Conservation (phyloP, 148 eudicot genomes). For the Vaccinium macrocarpon region DNA sequence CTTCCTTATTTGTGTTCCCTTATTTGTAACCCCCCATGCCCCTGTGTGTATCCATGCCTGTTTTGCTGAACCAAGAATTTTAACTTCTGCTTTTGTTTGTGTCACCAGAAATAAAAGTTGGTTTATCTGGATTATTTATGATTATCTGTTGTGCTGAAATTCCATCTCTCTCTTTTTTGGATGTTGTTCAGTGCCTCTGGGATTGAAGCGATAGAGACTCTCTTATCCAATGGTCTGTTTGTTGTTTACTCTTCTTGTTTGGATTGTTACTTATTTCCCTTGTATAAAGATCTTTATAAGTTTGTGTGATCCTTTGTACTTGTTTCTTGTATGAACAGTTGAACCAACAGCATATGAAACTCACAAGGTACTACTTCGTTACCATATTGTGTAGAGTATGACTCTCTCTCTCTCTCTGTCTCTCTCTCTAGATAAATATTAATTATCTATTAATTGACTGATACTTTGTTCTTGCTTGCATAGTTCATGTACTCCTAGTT, state of each 20-base stretch:
- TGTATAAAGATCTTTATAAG: conserved; percentile 11
- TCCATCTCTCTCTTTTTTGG: conserved; percentile 11
- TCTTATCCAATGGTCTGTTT: conserved; percentile 77
- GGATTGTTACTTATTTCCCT: not conserved
- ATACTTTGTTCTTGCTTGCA: not conserved
- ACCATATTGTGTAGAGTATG: not conserved
- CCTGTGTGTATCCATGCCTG: too few species aligned
- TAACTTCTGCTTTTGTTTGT: not conserved
- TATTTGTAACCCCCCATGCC: too few species aligned
- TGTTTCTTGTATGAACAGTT: conserved; percentile 51
- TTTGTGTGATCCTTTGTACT: not conserved
- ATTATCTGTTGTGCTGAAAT: not conserved
- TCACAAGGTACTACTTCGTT: conserved; percentile 57
- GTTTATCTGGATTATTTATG: not conserved
- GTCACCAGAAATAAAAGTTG: not conserved
- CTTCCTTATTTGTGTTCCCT: too few species aligned
- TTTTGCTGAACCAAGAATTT: not conserved
- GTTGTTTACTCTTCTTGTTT: not conserved
- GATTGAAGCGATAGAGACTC: conserved; percentile 55
- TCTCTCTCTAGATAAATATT: not conserved
- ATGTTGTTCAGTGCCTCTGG: conserved; percentile 61
- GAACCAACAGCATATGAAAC: conserved; percentile 59
- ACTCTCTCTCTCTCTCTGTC: not conserved
- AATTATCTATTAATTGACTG: not conserved
- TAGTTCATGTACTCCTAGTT: not conserved